Evolutionary conservation across 1,284 basidiomycete genomes (phyloP), one percentile per base, ranked within the genome.

Genomic region (Irpex lacteus): DNA sequence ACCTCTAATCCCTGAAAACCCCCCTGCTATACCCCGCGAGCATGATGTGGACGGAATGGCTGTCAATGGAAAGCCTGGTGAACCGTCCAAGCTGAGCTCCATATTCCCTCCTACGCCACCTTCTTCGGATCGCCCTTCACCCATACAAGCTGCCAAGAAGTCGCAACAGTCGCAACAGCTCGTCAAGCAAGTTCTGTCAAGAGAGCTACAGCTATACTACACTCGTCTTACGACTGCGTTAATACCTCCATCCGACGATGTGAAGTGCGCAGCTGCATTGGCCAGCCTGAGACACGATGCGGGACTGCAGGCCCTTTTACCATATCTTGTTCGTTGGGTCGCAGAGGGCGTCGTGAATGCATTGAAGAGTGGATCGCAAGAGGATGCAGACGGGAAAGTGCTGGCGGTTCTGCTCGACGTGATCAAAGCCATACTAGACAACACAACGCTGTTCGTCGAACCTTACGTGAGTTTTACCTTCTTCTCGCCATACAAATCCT

Each of bases 191-290:
- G 93, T 96, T 9, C 84, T 99, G 15, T 98, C 96, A 26, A 87
- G 94, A 69, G 97, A 99, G 77, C 82, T 99, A 40, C 96, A 98
- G 76, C 82, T 98, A 1, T 98, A 99, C 78, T 98, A 98, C 72
- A 90, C 92, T 1, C 88, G 97, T 1, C 86, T 99, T 60, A 98
- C 95, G 0, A 85, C 91, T 1, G 92, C 95, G 1, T 82, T 97
- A 8, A 80, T 96, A 5, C 90, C 93, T 0, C 84, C 85, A 1
- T 65, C 82, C 9, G 85, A 91, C 66, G 76, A 80, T 4, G 77
- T 83, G 8, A 94, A 93, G 71, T 85, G 93, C 2, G 87, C 89
- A 0, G 97, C 97, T 1, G 97, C 96, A 3, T 82, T 99, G 53
- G 93, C 94, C 3, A 96, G 94, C 73, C 78, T 99, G 67, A 82